A percentile compares a stretch with the other conserved stretches of the same genome.
Evolutionary conservation across 352 stramenopile genomes (phyloP).

Genomic region (Pythium aquatile): DNA sequence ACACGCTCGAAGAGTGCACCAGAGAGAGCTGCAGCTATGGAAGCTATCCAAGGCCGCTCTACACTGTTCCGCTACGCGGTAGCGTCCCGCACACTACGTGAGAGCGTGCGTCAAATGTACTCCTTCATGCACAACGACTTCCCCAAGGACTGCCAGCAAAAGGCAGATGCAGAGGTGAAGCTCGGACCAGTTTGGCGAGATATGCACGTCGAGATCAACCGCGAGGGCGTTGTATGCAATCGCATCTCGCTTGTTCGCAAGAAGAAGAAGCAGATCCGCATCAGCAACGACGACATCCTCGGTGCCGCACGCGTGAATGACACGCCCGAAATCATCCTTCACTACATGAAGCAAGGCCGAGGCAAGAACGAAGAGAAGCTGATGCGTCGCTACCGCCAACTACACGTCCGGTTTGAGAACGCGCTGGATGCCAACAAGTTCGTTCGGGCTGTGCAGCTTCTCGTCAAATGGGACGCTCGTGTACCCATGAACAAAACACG

Average conservation of each 20-base stretch:
- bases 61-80: slow-evolving; percentile 59
- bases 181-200: slow-evolving; percentile 51
- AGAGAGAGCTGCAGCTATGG: slow-evolving; percentile 46
- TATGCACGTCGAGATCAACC: slow-evolving; percentile 47
- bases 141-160: slow-evolving; percentile 39
- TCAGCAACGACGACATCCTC: slow-evolving; percentile 58
- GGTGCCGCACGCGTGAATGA: slow-evolving; percentile 27
- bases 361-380: slow-evolving; percentile 57
- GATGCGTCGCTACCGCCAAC: slow-evolving; percentile 47
- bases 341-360: slow-evolving; percentile 62
- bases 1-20: slow-evolving; percentile 59
- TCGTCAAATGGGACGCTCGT: slow-evolving; percentile 73
- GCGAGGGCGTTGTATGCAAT: slow-evolving; percentile 51
- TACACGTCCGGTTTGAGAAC: slow-evolving; percentile 40
- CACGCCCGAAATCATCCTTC: slow-evolving; percentile 40
- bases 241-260: slow-evolving; percentile 65
- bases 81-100: slow-evolving; percentile 50
- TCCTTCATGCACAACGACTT: slow-evolving; percentile 57
- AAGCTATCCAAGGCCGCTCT: slow-evolving; percentile 57
- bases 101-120: slow-evolving; percentile 73
- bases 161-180: slow-evolving; percentile 38
- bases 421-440: slow-evolving; percentile 32
- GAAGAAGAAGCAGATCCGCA: slow-evolving; percentile 47
- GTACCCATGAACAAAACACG: slow-evolving; percentile 50
- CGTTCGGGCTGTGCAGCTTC: slow-evolving; percentile 41